Evolutionary conservation across 345 rosid genomes (phyloP), one percentile per base, ranked within the genome.

Genomic region (Leavenworthia alabamica): DNA sequence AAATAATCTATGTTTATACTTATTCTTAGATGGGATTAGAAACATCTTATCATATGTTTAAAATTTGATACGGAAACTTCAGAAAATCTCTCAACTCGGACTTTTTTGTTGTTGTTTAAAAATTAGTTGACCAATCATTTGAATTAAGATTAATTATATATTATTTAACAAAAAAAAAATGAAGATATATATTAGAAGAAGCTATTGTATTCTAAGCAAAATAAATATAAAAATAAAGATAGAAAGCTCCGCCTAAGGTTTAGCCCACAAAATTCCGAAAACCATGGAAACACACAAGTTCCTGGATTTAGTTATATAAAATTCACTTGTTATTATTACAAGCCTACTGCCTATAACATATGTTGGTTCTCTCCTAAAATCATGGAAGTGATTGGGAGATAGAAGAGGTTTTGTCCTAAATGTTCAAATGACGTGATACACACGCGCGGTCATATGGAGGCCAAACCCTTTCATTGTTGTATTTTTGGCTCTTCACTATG

Each of bases 291-390:
- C n/a, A 11, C 45, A 22, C 37, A 1, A 41, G 53, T 46, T 53
- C 53, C 50, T 40, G 14, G 61, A 11, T 60, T 51, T 12, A 5
- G 15, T 29, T 9, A 29, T 15, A 8, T 36, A 36, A 36, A 12
- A 4, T 9, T 14, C 33, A 48, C 17, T 26, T 13, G 11, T 35
- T 36, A 37, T 37, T 4, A 37, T n/a, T 37, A 2, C n/a, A 1
- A 37, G 41, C 16, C 41, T 37, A 37, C 41, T 5, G 41, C 41
- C 7, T 37, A 37, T 37, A 37, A 37, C 6, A n/a, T n/a, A 37
- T 37, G n/a, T 37, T n/a, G 3, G 16, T n/a, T 13, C 12, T 14
- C 70, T 71, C 75, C 75, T 56, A 71, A 71, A 33, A 56, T 64
- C 22, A 49, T 63, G 70, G 75, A 56, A 56, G 46, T 56, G 47